These are phyloP conservation scores for Cyberlindnera samutprakarnensis DNA, from an alignment of 805 yeast genomes.

Conservation along the genomic window DNA sequence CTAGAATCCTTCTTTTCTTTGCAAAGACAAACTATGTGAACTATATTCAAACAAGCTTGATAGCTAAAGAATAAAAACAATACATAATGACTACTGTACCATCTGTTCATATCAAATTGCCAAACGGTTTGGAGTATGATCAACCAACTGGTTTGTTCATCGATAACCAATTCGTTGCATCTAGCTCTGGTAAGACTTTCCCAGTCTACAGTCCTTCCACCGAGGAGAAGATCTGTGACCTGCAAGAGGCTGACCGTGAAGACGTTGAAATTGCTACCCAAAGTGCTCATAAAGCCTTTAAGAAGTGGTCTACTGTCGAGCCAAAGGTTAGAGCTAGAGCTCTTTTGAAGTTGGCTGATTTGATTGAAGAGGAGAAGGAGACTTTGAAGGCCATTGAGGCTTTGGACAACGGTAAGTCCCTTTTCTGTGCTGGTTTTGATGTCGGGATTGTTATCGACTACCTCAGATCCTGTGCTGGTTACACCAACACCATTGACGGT, in stretches of 20 bases:
- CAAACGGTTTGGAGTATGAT: conserved; percentile 47
- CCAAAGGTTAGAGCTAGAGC: conserved; percentile 36
- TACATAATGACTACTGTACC: conserved; percentile 11
- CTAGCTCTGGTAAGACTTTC: conserved; percentile 49
- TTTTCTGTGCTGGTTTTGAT: conserved; percentile 41
- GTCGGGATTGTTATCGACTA: conserved; percentile 38
- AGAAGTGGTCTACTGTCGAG: conserved; percentile 39
- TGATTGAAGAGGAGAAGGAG: conserved; percentile 40
- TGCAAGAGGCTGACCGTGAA: conserved; percentile 42
- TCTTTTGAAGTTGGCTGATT: conserved; percentile 40
- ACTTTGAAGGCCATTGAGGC: conserved; percentile 43
- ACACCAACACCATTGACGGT: conserved; percentile 45
- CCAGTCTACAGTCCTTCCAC: conserved; percentile 51
- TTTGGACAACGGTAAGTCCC: conserved; percentile 47
- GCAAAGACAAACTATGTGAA: too few species aligned
- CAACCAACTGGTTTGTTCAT: conserved; percentile 63
- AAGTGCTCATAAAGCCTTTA: conserved; percentile 66
- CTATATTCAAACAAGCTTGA: too few species aligned
- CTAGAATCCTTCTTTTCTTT: too few species aligned
- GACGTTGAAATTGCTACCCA: conserved; percentile 47
- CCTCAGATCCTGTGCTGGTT: conserved; percentile 46
- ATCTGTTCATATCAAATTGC: conserved; percentile 31
- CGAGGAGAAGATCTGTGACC: conserved; percentile 49
- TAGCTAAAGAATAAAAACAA: too few species aligned
- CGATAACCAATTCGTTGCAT: conserved; percentile 52